Percentiles rank a stretch among this genome's conserved stretches.
phyloP scores from a whole-genome alignment of 2,329 filamentous ascomycete genomes.

The Neurospora crassa region DNA sequence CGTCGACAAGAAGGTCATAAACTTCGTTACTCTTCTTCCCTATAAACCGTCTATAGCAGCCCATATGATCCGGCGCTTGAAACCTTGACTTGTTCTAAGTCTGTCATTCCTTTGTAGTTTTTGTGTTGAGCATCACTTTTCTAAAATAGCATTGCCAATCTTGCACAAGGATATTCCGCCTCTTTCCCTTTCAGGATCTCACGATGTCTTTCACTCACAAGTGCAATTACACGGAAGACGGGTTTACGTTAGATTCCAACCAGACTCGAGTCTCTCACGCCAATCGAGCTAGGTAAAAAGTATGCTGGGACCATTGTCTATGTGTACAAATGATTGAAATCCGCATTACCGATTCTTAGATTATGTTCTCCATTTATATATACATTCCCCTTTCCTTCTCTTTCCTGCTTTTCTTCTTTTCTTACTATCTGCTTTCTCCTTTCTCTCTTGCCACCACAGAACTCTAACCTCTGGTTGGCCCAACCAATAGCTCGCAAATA shows the following conservation, averaged over 20 bases:
- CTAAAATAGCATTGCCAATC: not conserved
- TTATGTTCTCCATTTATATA: not conserved
- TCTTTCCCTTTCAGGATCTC: not conserved
- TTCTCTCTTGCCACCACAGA: not conserved
- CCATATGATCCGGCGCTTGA: not conserved
- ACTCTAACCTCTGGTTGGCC: rapidly evolving
- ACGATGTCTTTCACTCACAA: not conserved
- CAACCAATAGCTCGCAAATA: too few relatives aligned
- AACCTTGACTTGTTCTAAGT: not conserved
- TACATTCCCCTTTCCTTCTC: not conserved
- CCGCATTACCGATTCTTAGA: not conserved
- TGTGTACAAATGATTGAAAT: not conserved
- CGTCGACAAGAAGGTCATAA: not conserved
- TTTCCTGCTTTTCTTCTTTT: not conserved
- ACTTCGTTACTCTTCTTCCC: not conserved
- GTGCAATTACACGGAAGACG: not conserved
- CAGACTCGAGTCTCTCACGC: not conserved
- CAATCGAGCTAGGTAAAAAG: not conserved
- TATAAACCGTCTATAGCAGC: not conserved
- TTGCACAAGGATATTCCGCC: not conserved
- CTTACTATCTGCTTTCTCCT: not conserved
- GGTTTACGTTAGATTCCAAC: not conserved
- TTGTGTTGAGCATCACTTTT: too few relatives aligned
- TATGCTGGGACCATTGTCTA: not conserved
- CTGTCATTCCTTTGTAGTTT: too few relatives aligned